A percentile compares a stretch with the other conserved stretches of the same genome.
phyloP scores from a whole-genome alignment of 108 stramenopile genomes.

The Conticribra guillardii region DNA sequence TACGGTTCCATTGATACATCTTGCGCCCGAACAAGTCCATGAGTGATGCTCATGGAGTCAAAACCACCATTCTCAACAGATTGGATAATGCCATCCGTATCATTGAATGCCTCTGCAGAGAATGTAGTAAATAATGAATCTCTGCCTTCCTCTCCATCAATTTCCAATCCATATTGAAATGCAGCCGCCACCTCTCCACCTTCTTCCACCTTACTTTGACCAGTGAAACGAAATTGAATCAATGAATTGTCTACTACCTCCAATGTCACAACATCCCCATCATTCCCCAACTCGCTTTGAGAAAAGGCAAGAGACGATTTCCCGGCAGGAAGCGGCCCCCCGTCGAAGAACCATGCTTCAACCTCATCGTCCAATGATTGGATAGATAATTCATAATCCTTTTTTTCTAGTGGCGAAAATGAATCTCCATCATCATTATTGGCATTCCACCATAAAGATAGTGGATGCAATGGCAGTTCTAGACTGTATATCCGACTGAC shows the following conservation, averaged over 20 bases:
- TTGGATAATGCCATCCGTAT: conserved; percentile 9
- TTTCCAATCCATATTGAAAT: conserved; percentile 16
- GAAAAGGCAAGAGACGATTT: background rate
- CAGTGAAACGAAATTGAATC: background rate
- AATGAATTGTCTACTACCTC: background rate
- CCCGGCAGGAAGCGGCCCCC: background rate
- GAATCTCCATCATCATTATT: too few relatives aligned
- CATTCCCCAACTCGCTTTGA: background rate
- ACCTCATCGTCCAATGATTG: too few relatives aligned
- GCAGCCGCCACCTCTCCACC: conserved; percentile 7
- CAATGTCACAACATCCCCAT: background rate
- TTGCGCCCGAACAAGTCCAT: conserved; percentile 23
- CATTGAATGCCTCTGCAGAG: conserved; percentile 26
- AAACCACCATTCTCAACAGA: background rate
- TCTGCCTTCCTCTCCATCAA: background rate
- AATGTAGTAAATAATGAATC: too few relatives aligned
- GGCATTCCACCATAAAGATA: too few relatives aligned
- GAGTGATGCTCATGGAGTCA: too few relatives aligned
- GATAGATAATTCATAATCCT: too few relatives aligned
- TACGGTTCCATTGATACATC: background rate
- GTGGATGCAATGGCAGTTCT: too few relatives aligned
- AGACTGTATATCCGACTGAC: conserved; percentile 1
- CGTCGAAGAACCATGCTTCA: too few relatives aligned
- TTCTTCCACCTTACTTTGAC: background rate
- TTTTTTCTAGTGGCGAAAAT: too few relatives aligned